Evolutionary conservation across 176 grass and related monocot genomes (phyloP).

Genomic region (Melocanna baccifera): DNA sequence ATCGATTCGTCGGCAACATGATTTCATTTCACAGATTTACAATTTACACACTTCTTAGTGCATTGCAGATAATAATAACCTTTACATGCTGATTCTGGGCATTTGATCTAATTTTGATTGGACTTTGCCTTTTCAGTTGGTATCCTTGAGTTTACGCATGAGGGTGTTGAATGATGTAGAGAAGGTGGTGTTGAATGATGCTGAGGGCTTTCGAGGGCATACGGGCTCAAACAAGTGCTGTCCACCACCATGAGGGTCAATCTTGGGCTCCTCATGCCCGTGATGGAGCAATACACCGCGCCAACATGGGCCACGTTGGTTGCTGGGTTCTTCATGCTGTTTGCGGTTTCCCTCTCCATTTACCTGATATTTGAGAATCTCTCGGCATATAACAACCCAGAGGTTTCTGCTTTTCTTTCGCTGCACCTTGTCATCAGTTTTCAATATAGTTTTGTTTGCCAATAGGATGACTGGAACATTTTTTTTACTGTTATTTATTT

Average conservation of each 20-base stretch:
- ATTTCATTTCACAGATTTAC: not conserved
- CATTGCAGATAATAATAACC: not conserved
- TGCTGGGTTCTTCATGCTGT: conserved; percentile 63
- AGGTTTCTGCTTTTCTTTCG: conserved; percentile 45
- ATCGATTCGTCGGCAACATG: not conserved
- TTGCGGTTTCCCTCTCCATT: conserved; percentile 61
- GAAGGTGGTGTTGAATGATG: conserved; percentile 44
- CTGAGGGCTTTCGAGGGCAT: conserved; percentile 10
- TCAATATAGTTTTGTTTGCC: not conserved
- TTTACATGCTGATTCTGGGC: not conserved
- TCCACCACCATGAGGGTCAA: conserved; percentile 43
- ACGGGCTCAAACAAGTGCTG: not conserved
- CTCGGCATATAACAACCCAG: conserved; percentile 84
- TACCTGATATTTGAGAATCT: conserved; percentile 87
- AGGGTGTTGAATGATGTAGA: not conserved
- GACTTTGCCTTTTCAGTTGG: not conserved
- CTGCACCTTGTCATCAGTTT: not conserved
- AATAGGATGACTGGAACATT: not conserved
- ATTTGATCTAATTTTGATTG: not conserved
- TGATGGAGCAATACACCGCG: conserved; percentile 35
- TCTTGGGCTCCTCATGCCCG: conserved; percentile 27
- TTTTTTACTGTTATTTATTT: conserved; percentile 18
- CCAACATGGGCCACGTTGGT: conserved; percentile 63
- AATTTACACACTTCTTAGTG: not conserved
- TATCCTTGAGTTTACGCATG: too few relatives aligned